Evolutionary conservation across 257 asterid species (phyloP).

Genomic region (Solanum pinnatisectum): DNA sequence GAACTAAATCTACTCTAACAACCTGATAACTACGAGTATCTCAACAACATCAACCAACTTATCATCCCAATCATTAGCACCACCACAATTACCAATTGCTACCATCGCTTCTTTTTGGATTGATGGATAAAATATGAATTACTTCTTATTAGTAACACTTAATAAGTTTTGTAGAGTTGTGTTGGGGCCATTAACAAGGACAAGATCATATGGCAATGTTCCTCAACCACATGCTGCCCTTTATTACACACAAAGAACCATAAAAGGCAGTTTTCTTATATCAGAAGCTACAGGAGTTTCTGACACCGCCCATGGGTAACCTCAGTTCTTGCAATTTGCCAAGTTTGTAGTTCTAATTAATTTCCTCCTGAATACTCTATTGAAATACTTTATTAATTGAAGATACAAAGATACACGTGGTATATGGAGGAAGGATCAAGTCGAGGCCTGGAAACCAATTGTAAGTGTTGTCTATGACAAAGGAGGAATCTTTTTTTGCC

Average conservation of each 20-base stretch:
- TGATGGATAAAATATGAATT: background rate
- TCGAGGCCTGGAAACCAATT: background rate
- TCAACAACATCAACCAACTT: background rate
- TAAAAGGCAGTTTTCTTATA: background rate
- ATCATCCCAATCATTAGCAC: background rate
- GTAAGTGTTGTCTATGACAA: background rate
- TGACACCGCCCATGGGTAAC: background rate
- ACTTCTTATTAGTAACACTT: background rate
- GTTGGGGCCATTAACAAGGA: constrained; percentile 62
- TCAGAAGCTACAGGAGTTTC: background rate
- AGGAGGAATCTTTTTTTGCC: background rate
- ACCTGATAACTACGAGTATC: background rate
- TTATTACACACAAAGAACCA: background rate
- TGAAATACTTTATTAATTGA: background rate
- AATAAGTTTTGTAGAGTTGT: constrained; percentile 31
- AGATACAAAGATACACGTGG: background rate
- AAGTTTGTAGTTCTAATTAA: background rate
- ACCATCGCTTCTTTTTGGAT: too few relatives aligned
- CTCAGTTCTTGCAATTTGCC: background rate
- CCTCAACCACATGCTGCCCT: constrained; percentile 26
- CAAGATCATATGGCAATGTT: constrained; percentile 31
- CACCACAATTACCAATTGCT: background rate
- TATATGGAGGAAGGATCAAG: background rate
- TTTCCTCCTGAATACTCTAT: background rate
- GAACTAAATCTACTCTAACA: background rate